Evolutionary conservation across 2,329 filamentous ascomycete species (phyloP).

Genomic region (Beauveria sp.): DNA sequence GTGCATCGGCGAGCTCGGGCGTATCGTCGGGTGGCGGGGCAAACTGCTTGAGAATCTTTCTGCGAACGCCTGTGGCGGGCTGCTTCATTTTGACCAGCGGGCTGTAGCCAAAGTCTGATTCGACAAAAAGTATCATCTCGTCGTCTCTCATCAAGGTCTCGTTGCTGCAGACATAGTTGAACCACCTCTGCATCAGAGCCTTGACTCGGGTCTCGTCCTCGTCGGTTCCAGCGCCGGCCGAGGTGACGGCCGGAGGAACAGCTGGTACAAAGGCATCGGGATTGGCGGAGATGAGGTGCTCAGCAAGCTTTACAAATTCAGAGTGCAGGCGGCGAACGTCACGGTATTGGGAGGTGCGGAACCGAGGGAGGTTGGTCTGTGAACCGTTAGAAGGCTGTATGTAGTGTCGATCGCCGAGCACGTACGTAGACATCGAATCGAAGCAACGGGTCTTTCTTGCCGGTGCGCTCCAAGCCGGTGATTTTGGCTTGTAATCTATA

Average conservation of each 20-base stretch:
- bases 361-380: conserved; percentile 96
- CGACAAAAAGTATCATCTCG: conserved; percentile 97
- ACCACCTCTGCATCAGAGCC: conserved; percentile 83
- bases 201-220: conserved; percentile 91
- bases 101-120: conserved; percentile 97
- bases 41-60: conserved; percentile 97
- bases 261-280: conserved; percentile 91
- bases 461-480: conserved; percentile 83
- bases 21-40: conserved; percentile 96
- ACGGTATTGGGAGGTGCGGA: conserved; percentile 95
- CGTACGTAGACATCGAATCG: conserved; percentile 92
- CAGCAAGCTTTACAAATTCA: conserved; percentile 92
- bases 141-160: conserved; percentile 92
- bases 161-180: conserved; percentile 87
- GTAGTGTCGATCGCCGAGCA: background rate
- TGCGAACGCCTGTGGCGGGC: conserved; percentile 86
- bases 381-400: conserved; percentile 17
- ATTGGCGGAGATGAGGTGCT: conserved; percentile 95
- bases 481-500: conserved; percentile 93
- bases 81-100: conserved; percentile 94
- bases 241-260: conserved; percentile 88
- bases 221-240: conserved; percentile 89
- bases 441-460: conserved; percentile 90
- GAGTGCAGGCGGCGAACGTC: conserved; percentile 93
- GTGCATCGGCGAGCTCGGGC: conserved; percentile 81